Evolutionary conservation across 805 yeast species (phyloP).

Genomic region (Saitoella complicata): DNA sequence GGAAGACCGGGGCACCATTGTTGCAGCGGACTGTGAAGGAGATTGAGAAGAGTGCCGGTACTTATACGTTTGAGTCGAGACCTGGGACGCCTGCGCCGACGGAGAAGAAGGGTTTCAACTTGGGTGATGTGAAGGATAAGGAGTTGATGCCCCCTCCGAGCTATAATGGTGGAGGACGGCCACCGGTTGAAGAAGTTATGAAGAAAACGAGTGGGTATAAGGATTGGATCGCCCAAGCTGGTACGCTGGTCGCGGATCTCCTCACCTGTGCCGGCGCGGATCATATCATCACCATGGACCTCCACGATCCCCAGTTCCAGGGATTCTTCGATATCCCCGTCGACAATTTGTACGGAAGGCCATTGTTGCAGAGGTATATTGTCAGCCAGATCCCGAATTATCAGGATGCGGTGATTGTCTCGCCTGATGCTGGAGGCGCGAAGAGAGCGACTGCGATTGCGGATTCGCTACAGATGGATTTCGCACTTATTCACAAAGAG

Average conservation of each 20-base stretch:
- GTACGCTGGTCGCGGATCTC: constrained; percentile 68
- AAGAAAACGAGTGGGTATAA: constrained; percentile 51
- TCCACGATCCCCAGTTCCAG: constrained; percentile 95
- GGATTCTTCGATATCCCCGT: constrained; percentile 95
- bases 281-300: constrained; percentile 91
- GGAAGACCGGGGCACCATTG: constrained; percentile 59
- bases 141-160: too few relatives aligned
- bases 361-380: constrained; percentile 74
- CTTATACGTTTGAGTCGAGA: constrained; percentile 33
- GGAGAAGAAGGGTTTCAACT: neutral
- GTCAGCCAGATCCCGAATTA: constrained; percentile 60
- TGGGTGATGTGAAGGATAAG: too few relatives aligned
- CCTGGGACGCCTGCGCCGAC: constrained; percentile 19
- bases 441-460: constrained; percentile 91
- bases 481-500: constrained; percentile 93
- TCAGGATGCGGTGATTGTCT: constrained; percentile 74
- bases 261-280: constrained; percentile 90
- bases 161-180: too few relatives aligned
- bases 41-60: constrained; percentile 3
- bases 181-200: neutral
- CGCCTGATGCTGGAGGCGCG: constrained; percentile 99
- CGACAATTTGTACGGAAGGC: constrained; percentile 81
- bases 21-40: neutral
- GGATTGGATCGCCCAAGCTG: constrained; percentile 92
- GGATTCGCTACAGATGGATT: constrained; percentile 70